Percentiles rank a stretch among this genome's conserved stretches.
Conservation (phyloP, 2,329 filamentous ascomycete genomes). For the Fusarium piperis region DNA sequence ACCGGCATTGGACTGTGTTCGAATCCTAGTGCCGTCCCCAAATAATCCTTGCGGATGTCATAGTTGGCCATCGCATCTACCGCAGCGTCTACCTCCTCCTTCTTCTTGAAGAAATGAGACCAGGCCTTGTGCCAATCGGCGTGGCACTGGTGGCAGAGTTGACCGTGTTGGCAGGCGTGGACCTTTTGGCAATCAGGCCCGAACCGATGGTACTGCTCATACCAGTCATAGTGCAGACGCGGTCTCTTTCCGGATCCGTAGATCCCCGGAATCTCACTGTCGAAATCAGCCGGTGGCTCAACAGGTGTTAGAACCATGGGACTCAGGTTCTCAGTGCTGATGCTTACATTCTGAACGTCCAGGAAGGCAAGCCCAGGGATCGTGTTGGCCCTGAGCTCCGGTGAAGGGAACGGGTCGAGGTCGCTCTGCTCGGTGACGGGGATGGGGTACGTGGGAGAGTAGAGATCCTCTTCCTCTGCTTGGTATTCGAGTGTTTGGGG, state of each 20-base stretch:
- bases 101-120: slow-evolving; percentile 20
- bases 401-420: not conserved
- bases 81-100: slow-evolving; percentile 9
- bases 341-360: not conserved
- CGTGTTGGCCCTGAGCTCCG: not conserved
- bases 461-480: not conserved
- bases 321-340: not conserved
- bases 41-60: slow-evolving; percentile 12
- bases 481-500: not conserved
- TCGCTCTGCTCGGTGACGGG: not conserved
- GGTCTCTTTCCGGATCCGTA: slow-evolving; percentile 19
- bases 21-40: slow-evolving; percentile 4
- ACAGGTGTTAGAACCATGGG: not conserved
- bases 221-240: slow-evolving; percentile 33
- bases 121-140: slow-evolving; percentile 32
- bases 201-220: slow-evolving; percentile 32
- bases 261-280: slow-evolving; percentile 30
- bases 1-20: slow-evolving; percentile 2
- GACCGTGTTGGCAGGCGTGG: slow-evolving; percentile 19
- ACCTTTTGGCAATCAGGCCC: slow-evolving; percentile 33
- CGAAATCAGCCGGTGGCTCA: slow-evolving; percentile 5
- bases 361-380: not conserved
- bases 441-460: not conserved
- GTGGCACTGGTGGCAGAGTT: slow-evolving; percentile 32
- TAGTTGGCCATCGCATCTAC: slow-evolving; percentile 2